Percentiles rank a stretch among this genome's conserved stretches.
These are phyloP conservation scores for Scleromitrula shiraiana DNA, from an alignment of 2,329 filamentous ascomycete genomes.

Conservation along the genomic window DNA sequence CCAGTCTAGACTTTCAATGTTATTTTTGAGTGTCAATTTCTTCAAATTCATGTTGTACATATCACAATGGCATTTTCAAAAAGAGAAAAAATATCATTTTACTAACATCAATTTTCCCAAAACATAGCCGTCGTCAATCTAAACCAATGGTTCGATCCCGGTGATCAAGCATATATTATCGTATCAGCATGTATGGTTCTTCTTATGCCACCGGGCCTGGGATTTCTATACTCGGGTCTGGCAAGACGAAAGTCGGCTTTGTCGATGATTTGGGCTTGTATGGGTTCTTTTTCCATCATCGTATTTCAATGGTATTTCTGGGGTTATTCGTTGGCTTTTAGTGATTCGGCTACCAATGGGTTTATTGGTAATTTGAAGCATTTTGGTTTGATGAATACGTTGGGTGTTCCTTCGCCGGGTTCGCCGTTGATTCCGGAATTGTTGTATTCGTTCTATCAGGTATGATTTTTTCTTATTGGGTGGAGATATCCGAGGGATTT, in stretches of 20 bases:
- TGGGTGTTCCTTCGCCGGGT: slow-evolving; percentile 78
- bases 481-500: not conserved
- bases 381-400: slow-evolving; percentile 80
- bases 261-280: slow-evolving; percentile 94
- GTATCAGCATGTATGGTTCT: slow-evolving; percentile 86
- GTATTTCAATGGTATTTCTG: slow-evolving; percentile 99
- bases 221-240: slow-evolving; percentile 94
- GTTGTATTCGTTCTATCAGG: slow-evolving; percentile 90
- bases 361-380: slow-evolving; percentile 88
- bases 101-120: slow-evolving; percentile 9
- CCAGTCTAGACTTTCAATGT: too few relatives aligned
- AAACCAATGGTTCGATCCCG: slow-evolving; percentile 90
- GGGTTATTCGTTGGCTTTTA: slow-evolving; percentile 95
- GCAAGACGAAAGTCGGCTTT: slow-evolving; percentile 96
- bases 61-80: too few relatives aligned
- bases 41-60: too few relatives aligned
- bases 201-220: slow-evolving; percentile 93
- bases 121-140: slow-evolving; percentile 70
- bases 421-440: slow-evolving; percentile 83
- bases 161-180: slow-evolving; percentile 92
- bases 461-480: slow-evolving; percentile 31
- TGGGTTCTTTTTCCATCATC: slow-evolving; percentile 86
- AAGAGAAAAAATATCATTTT: not conserved
- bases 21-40: too few relatives aligned
- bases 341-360: slow-evolving; percentile 68